These are phyloP conservation scores for Capillidium rhysosporum DNA, from an alignment of 371 early-diverging fungal species.

Conservation along the genomic window DNA sequence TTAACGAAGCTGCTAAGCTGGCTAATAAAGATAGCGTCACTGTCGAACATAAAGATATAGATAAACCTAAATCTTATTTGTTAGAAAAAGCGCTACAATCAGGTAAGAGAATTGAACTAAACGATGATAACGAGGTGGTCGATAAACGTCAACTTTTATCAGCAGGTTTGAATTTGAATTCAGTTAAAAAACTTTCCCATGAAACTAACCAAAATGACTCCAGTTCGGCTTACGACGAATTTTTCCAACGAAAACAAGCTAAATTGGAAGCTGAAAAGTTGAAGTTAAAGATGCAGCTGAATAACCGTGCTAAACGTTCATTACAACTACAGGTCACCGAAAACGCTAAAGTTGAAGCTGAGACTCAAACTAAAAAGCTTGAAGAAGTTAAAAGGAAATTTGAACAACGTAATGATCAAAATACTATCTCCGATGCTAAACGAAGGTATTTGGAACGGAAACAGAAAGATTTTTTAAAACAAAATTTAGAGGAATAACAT, in stretches of 20 bases:
- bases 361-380: constrained; percentile 24
- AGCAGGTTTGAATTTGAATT: constrained; percentile 51
- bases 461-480: constrained; percentile 12
- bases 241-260: neutral
- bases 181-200: constrained; percentile 12
- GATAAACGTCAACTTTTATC: constrained; percentile 56
- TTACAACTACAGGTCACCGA: constrained; percentile 19
- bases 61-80: constrained; percentile 12
- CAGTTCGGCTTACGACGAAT: constrained; percentile 13
- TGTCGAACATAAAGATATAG: constrained; percentile 7
- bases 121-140: constrained; percentile 56
- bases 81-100: constrained; percentile 16
- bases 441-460: constrained; percentile 60
- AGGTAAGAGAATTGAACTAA: constrained; percentile 29
- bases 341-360: constrained; percentile 21
- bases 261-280: constrained; percentile 4
- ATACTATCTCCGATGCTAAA: constrained; percentile 46
- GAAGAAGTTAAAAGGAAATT: constrained; percentile 28
- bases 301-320: constrained; percentile 6
- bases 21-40: constrained; percentile 7
- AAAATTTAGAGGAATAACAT: no score
- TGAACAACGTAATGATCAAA: constrained; percentile 41
- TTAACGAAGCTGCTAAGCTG: constrained; percentile 7
- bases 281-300: constrained; percentile 13
- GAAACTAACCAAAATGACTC: constrained; percentile 16